Conservation (phyloP, 2,329 filamentous ascomycete species). For the Alternaria sp. region DNA sequence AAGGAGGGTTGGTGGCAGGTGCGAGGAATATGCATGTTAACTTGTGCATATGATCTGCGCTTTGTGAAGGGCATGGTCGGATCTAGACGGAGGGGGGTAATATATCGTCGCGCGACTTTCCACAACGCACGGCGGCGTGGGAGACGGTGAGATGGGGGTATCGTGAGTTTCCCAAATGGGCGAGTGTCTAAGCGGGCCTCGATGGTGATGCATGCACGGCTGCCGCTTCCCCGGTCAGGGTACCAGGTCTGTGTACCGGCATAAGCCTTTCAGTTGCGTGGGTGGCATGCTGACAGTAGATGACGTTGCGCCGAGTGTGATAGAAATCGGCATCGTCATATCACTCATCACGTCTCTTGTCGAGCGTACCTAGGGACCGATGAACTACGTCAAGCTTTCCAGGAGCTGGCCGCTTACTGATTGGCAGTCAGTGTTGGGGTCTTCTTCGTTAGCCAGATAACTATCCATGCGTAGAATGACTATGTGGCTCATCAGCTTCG, state of each 20-base stretch:
- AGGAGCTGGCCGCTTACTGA: not conserved
- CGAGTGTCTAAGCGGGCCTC: not conserved
- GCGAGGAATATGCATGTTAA: not conserved
- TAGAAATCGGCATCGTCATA: not conserved
- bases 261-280: not conserved
- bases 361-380: too few species aligned
- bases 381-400: too few species aligned
- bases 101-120: not conserved
- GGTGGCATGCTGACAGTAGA: not conserved
- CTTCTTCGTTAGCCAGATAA: not conserved
- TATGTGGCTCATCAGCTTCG: not conserved
- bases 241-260: not conserved
- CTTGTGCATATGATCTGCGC: not conserved
- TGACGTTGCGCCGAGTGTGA: not conserved
- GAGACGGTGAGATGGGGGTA: not conserved
- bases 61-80: not conserved
- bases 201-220: not conserved
- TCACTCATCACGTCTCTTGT: not conserved
- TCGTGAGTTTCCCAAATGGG: not conserved
- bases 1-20: not conserved
- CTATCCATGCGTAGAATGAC: not conserved
- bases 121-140: not conserved
- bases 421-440: too few species aligned
- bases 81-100: not conserved
- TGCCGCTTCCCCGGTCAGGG: not conserved